Base-by-base conservation (phyloP, 768 basidiomycete species). In the Lentinula guzmanii region DNA sequence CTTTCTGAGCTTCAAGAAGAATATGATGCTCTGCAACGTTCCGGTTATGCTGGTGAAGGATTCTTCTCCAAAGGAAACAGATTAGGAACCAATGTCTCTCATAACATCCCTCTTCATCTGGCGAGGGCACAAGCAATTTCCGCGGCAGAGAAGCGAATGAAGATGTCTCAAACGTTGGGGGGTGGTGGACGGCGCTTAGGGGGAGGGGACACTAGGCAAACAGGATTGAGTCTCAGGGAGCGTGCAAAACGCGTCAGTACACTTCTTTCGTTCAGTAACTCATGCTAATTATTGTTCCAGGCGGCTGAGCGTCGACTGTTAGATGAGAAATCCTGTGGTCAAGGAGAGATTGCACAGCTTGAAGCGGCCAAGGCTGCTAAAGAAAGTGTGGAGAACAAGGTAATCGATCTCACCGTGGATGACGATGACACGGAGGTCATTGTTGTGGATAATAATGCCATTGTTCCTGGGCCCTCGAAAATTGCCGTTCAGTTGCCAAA, bases 41-140 rank as follows among this genome's bases (percentile, higher is more conserved):
- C 85, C 13, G 95, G 95, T 0, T 98, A 95, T 71, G 78, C 87
- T 5, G 94, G 95, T 13, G 95, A 97, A 72, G 95, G 95, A 2
- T 98, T 97, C 81, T 86, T 86, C 70, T 34, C 34, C 21, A 28
- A 56, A 31, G 55, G 39, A 41, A 42, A 41, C 11, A 76, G 86
- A 28, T 70, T 98, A 0, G 92, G 93, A n/a, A 67, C 67, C 5
- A 82, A 84, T 35, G 73, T 87, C 18, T 86, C 87, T 1, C 91
- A 89, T 66, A 77, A 91, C 69, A 68, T 90, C 0, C 84, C 91
- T 2, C 82, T 80, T 11, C 81, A 89, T 67, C 62, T 87, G 31
- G 91, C 87, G 6, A 81, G 84, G 15, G 68, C 74, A 48, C 88
- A 85, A 62, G 93, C 90, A 11, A 73, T 93, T 3, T 86, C 86